Conservation (phyloP, 169 alveolate genomes). For the Plasmodium cynomolgi region DNA sequence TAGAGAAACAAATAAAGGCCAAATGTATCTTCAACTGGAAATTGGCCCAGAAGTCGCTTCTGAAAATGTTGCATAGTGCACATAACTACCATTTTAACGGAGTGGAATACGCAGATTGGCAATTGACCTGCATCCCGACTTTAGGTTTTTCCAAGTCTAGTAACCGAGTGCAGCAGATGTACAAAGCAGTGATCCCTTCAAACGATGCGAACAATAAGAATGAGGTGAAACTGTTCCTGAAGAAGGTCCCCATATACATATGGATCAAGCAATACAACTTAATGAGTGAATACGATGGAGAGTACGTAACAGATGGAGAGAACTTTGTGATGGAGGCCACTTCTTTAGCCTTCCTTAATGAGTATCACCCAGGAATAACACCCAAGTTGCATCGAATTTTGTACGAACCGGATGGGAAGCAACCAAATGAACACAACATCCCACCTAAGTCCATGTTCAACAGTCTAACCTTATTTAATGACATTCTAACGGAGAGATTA, state of each 20-base stretch:
- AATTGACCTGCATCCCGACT: conserved; percentile 78
- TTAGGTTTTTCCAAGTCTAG: conserved; percentile 82
- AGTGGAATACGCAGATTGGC: conserved; percentile 78
- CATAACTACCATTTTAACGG: conserved; percentile 72
- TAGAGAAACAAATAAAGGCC: conserved; percentile 32
- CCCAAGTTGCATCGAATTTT: conserved; percentile 81
- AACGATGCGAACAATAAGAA: conserved; percentile 34
- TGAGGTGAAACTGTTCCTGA: conserved; percentile 76
- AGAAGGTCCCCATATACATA: conserved; percentile 81
- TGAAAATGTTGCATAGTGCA: conserved; percentile 37
- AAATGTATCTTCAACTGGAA: conserved; percentile 62
- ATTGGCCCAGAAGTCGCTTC: conserved; percentile 13
- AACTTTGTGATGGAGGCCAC: conserved; percentile 88
- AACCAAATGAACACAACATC: neutral
- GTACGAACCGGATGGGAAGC: conserved; percentile 73
- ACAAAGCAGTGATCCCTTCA: conserved; percentile 40
- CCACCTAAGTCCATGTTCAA: conserved; percentile 13
- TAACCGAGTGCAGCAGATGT: conserved; percentile 82
- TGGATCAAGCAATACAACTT: conserved; percentile 84
- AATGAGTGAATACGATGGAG: conserved; percentile 82
- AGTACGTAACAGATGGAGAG: conserved; percentile 86
- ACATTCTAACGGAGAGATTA: conserved; percentile 24
- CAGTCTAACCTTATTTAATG: conserved; percentile 64
- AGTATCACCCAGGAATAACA: conserved; percentile 76
- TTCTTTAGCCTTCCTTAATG: conserved; percentile 79